Evolutionary conservation across 192 early-diverging fungal species (phyloP).

Genomic region (Coemansia pectinata): DNA sequence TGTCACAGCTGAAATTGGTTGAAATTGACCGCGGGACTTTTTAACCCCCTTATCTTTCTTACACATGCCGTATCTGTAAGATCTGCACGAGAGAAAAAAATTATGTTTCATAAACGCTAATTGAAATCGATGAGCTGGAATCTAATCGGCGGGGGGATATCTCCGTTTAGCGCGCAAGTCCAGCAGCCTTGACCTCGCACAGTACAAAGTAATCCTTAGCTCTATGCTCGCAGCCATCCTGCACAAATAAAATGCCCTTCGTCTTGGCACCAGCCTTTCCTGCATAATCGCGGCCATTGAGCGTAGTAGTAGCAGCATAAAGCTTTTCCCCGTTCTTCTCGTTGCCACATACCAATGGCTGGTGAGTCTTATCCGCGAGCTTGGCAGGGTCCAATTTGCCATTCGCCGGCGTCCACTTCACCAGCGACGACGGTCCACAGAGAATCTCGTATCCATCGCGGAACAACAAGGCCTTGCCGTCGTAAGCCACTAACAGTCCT

Average conservation of each 20-base stretch:
- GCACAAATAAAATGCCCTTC: conserved; percentile 50
- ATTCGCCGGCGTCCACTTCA: conserved; percentile 20
- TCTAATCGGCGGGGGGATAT: neutral
- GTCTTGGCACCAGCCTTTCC: conserved; percentile 43
- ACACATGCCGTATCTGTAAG: neutral
- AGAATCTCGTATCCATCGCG: conserved; percentile 38
- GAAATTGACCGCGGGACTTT: neutral
- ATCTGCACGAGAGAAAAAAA: neutral
- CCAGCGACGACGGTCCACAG: conserved; percentile 13
- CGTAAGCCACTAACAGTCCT: conserved; percentile 28
- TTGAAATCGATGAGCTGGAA: neutral
- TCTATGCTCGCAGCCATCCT: conserved; percentile 56
- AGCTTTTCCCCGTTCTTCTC: conserved; percentile 56
- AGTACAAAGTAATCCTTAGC: conserved; percentile 58
- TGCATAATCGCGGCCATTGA: conserved; percentile 45
- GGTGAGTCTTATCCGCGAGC: neutral
- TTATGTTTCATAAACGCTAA: neutral
- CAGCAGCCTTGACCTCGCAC: conserved; percentile 29
- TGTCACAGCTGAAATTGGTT: neutral
- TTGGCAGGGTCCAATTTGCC: conserved; percentile 17
- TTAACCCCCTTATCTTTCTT: neutral
- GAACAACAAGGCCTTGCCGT: conserved; percentile 37
- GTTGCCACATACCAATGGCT: conserved; percentile 49
- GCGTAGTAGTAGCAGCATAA: conserved; percentile 52
- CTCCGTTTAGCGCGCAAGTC: neutral